A percentile compares a stretch with the other conserved stretches of the same genome.
These are phyloP conservation scores for Colletotrichum australisinense DNA, from an alignment of 2,329 filamentous ascomycete species.

Conservation along the genomic window DNA sequence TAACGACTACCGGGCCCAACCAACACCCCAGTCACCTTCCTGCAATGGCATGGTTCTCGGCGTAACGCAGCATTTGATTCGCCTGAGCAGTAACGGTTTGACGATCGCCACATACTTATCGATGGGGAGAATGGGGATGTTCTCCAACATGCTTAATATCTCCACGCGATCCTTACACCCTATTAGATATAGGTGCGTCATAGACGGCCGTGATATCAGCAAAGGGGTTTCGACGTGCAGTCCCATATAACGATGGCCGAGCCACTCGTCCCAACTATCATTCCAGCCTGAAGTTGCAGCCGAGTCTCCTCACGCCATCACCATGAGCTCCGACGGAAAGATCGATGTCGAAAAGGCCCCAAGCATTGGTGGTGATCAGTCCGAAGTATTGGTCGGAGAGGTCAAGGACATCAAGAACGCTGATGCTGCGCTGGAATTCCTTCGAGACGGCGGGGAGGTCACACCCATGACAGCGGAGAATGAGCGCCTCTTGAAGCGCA, in stretches of 20 bases:
- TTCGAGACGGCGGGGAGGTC: conserved; percentile 6
- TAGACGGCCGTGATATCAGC: neutral
- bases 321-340: conserved; percentile 5
- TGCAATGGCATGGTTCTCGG: conserved; percentile 6
- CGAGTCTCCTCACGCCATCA: neutral
- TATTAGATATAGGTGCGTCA: neutral
- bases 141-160: neutral
- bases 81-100: neutral
- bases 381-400: conserved; percentile 19
- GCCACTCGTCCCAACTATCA: no score
- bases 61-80: neutral
- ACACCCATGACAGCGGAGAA: conserved; percentile 3
- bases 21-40: conserved; percentile 13
- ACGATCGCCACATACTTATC: conserved; percentile 19
- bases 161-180: neutral
- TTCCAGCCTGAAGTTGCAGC: no score
- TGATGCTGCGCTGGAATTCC: conserved; percentile 17
- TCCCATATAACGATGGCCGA: neutral
- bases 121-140: neutral
- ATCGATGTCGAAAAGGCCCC: conserved; percentile 13
- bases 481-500: conserved; percentile 26
- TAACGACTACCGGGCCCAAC: conserved; percentile 19
- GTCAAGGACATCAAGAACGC: conserved; percentile 17
- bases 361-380: neutral
- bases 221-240: neutral